phyloP scores from a whole-genome alignment of 129 eudicot genomes.

The Escallonia herrerae region DNA sequence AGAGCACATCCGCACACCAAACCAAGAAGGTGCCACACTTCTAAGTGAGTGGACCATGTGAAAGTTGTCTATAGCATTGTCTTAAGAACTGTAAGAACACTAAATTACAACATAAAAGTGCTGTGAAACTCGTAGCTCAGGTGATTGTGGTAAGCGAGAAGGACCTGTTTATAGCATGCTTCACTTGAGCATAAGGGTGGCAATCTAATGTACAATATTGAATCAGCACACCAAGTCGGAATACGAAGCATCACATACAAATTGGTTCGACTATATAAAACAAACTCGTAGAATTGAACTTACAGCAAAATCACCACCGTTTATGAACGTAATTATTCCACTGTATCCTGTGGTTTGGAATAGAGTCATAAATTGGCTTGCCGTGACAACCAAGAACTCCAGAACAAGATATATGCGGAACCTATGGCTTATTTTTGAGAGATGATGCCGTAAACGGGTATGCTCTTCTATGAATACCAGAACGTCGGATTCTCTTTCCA shows the following conservation, averaged over 20 bases:
- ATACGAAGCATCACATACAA: neutral
- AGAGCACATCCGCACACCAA: neutral
- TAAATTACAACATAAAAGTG: neutral
- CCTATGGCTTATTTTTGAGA: constrained; percentile 84
- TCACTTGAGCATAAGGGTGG: neutral
- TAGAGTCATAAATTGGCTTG: constrained; percentile 59
- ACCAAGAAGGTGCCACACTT: neutral
- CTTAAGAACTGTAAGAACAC: no score
- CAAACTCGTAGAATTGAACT: constrained; percentile 14
- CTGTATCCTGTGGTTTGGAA: constrained; percentile 53
- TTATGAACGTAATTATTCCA: constrained; percentile 49
- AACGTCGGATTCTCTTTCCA: constrained; percentile 63
- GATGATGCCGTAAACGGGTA: constrained; percentile 53
- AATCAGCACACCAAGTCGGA: neutral
- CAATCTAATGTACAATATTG: neutral
- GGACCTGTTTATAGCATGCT: neutral
- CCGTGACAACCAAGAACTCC: constrained; percentile 57
- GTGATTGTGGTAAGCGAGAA: neutral
- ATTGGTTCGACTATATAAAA: neutral
- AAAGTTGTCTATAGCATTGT: no score
- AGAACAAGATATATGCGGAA: constrained; percentile 67
- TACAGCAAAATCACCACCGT: constrained; percentile 84
- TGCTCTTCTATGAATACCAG: constrained; percentile 61
- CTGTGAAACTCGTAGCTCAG: neutral
- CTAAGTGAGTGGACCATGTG: neutral